A percentile compares a stretch with the other conserved stretches of the same genome.
phyloP scores from a whole-genome alignment of 306 rosid species.

The Bauhinia variegata region DNA sequence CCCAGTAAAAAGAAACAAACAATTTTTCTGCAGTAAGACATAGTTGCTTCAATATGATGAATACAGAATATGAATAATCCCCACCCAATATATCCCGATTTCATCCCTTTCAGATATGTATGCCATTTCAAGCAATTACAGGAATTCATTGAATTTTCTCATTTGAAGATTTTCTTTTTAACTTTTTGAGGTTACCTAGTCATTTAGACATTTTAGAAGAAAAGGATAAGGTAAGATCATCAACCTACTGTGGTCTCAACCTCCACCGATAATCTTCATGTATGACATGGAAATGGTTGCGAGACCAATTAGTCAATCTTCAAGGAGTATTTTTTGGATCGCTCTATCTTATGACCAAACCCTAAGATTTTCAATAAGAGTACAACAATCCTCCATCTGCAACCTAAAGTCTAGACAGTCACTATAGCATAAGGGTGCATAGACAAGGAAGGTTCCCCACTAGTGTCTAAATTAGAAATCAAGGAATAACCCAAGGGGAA shows the following conservation, averaged over 20 bases:
- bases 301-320: background rate
- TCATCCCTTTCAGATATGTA: background rate
- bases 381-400: conserved; percentile 20
- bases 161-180: background rate
- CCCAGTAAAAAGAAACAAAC: conserved; percentile 9
- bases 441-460: background rate
- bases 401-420: conserved; percentile 9
- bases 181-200: background rate
- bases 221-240: conserved; percentile 12
- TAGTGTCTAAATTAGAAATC: conserved; percentile 8
- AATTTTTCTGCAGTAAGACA: conserved; percentile 1
- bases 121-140: conserved; percentile 3
- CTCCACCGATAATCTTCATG: background rate
- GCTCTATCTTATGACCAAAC: conserved; percentile 2
- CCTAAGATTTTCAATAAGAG: background rate
- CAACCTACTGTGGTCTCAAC: background rate
- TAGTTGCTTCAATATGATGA: conserved; percentile 3
- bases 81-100: background rate
- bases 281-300: background rate
- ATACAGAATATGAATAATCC: background rate
- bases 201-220: background rate
- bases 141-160: background rate
- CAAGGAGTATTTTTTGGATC: conserved; percentile 10
- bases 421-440: background rate
- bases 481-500: conserved; percentile 9